Base-by-base conservation (phyloP, 345 rosid species). In the Citrus trifoliata region DNA sequence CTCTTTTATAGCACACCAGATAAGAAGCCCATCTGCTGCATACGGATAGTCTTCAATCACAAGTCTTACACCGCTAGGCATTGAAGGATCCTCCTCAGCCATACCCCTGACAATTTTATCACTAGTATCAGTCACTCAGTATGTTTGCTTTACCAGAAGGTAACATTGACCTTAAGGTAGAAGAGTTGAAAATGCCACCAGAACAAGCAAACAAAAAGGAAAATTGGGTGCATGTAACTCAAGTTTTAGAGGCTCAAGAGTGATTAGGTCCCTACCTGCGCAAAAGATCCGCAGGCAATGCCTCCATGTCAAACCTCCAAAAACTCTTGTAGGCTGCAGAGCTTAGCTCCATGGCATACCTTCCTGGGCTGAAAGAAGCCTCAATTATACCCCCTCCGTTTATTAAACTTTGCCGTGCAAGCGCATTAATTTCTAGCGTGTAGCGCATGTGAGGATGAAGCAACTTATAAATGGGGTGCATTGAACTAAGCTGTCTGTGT, bases 361-460 rank as follows among this genome's bases (percentile, higher is more conserved):
- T 92, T 32, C 93, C 98, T 0, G 97, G 98, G 84, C 94, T 89
- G 82, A 93, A 95, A 80, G 88, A 93, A 53, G 89, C 92, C 86
- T 95, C 98, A 18, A 95, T 95, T 16, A 95, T 81, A 32, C 99
- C 99, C 76, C 97, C 98, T 74, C 98, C 99, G 2, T 93, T 95
- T 74, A 95, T 89, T 40, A 95, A 83, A 85, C 97, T 87, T 81
- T 93, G 96, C 68, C 99, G 87, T 1, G 99, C 97, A 65, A 95
- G 93, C 0, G 97, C 97, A 33, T 95, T 95, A 70, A 95, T 93
- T 80, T 95, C 97, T 38, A 93, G 82, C 0, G 98, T 95, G 86
- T 95, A 95, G 5, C 99, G 97, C 97, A 91, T 88, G 42, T 95
- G 98, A 25, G 99, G 98, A 40, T 90, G 93, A 60, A 95, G 92